Evolutionary conservation across 768 basidiomycete species (phyloP).

Genomic region (Cantharellus anzutake): DNA sequence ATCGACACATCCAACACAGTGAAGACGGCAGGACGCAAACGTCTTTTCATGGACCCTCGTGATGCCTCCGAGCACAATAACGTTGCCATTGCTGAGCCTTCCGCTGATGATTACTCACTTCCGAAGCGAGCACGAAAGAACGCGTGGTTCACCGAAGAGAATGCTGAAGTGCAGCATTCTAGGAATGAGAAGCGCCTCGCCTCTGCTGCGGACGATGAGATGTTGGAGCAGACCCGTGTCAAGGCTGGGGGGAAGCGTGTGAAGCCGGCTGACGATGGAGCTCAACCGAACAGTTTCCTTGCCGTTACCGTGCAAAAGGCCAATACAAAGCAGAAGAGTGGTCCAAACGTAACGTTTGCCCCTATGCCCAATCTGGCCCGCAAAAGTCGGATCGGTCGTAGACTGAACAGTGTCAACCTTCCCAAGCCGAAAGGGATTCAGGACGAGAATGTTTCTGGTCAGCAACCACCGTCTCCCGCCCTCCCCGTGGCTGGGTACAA

Average conservation of each 20-base stretch:
- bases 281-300: no score
- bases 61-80: not conserved
- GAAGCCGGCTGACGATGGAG: no score
- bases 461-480: no score
- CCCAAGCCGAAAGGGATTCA: no score
- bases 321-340: no score
- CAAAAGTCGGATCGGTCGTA: no score
- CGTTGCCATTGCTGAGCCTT: not conserved
- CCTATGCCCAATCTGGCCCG: no score
- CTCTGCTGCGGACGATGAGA: not conserved
- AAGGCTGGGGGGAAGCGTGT: not conserved
- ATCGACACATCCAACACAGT: not conserved
- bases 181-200: not conserved
- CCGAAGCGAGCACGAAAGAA: not conserved
- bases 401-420: no score
- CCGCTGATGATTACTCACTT: not conserved
- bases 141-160: not conserved
- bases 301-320: no score
- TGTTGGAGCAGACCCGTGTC: not conserved
- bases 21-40: not conserved
- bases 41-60: not conserved
- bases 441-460: no score
- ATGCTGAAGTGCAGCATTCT: not conserved
- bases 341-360: not conserved
- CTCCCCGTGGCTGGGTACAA: not conserved